phyloP scores from a whole-genome alignment of 2,329 filamentous ascomycete genomes.

The Exophiala sideris region DNA sequence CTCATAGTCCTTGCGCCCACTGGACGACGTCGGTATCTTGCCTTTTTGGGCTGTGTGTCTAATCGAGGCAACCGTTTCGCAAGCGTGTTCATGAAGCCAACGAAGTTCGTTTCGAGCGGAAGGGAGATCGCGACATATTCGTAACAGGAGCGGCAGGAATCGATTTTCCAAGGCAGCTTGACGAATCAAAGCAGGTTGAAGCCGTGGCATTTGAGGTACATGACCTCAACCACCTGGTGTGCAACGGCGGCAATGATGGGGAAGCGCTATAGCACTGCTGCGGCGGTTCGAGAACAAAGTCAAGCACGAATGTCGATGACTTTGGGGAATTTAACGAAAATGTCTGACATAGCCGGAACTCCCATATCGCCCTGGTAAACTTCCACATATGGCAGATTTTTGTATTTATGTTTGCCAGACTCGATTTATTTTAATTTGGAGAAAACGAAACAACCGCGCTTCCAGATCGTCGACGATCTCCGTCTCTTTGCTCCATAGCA shows the following conservation, averaged over 20 bases:
- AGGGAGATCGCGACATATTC: constrained; percentile 42
- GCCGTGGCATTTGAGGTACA: constrained; percentile 40
- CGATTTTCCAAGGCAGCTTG: constrained; percentile 35
- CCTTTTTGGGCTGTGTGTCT: constrained; percentile 10
- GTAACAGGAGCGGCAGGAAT: constrained; percentile 42
- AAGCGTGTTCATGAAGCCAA: constrained; percentile 43
- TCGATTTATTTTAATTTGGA: too few relatives aligned
- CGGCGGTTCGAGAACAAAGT: not conserved
- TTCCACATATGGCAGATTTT: too few relatives aligned
- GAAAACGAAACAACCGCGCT: not conserved
- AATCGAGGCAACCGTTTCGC: constrained; percentile 15
- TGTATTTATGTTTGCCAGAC: too few relatives aligned
- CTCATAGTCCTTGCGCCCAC: too few relatives aligned
- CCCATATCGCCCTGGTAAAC: too few relatives aligned
- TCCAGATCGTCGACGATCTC: constrained; percentile 1
- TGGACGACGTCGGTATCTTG: too few relatives aligned
- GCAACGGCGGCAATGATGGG: not conserved
- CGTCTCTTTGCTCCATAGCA: not conserved
- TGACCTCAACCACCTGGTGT: not conserved
- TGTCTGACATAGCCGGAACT: too few relatives aligned
- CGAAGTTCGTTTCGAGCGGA: constrained; percentile 47
- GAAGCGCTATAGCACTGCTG: not conserved
- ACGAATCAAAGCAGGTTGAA: constrained; percentile 37
- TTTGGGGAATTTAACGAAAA: too few relatives aligned
- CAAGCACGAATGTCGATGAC: too few relatives aligned